These are phyloP conservation scores for Talaromyces verruculosus DNA, from an alignment of 2,329 filamentous ascomycete genomes.

Conservation along the genomic window DNA sequence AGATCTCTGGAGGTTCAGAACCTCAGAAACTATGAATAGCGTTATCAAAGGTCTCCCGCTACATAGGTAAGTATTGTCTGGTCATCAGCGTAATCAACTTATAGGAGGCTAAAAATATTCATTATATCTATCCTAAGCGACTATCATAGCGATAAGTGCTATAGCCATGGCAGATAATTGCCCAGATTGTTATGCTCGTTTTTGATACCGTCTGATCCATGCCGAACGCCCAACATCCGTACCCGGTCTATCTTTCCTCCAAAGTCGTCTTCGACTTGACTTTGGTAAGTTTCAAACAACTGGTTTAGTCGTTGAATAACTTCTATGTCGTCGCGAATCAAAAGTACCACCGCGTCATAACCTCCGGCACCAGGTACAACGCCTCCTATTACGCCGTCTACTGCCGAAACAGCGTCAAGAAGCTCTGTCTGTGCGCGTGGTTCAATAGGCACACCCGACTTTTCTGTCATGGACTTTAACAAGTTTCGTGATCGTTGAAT, in stretches of 20 bases:
- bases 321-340: constrained; percentile 70
- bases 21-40: not conserved
- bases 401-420: constrained; percentile 68
- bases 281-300: constrained; percentile 67
- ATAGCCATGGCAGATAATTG: constrained; percentile 42
- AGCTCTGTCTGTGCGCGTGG: constrained; percentile 80
- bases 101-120: not conserved
- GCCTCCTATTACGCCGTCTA: constrained; percentile 82
- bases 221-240: constrained; percentile 45
- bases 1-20: not conserved
- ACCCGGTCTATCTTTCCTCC: constrained; percentile 48
- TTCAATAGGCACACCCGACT: constrained; percentile 82
- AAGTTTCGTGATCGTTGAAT: constrained; percentile 56
- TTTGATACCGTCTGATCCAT: constrained; percentile 48
- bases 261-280: constrained; percentile 45
- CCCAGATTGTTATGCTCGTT: constrained; percentile 36
- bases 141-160: not conserved
- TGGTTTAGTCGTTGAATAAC: constrained; percentile 61
- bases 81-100: not conserved
- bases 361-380: constrained; percentile 94
- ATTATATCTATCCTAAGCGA: not conserved
- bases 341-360: constrained; percentile 81
- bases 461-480: constrained; percentile 73
- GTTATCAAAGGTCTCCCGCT: too few relatives aligned
- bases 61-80: not conserved